Conservation (phyloP, 164 flowering plant species). For the Umbilicus rupestris region DNA sequence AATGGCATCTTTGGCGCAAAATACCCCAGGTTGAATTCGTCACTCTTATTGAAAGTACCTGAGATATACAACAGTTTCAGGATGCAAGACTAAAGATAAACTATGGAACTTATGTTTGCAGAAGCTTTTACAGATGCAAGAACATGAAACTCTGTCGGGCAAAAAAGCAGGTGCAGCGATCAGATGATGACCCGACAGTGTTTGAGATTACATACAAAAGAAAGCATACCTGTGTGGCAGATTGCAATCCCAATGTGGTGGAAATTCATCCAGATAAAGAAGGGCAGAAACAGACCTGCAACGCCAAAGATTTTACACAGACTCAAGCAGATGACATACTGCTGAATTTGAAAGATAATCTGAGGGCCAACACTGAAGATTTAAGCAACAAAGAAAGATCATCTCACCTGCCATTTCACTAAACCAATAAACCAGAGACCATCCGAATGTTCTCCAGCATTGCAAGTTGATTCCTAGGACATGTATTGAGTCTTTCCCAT, state of each 20-base stretch:
- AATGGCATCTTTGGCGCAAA: conserved; percentile 84
- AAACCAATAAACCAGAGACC: too few species aligned
- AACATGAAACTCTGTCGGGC: conserved; percentile 63
- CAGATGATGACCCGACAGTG: conserved; percentile 61
- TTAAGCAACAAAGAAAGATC: conserved; percentile 22
- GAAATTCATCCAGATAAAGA: conserved; percentile 32
- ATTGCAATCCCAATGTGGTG: conserved; percentile 16
- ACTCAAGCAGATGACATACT: conserved; percentile 16
- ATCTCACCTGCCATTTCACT: conserved; percentile 27
- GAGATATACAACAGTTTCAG: neutral
- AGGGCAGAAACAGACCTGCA: conserved; percentile 15
- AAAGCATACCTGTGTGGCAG: conserved; percentile 50
- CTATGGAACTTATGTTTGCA: conserved; percentile 26
- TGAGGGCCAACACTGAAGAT: conserved; percentile 30
- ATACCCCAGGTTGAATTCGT: conserved; percentile 55
- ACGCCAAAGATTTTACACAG: conserved; percentile 9
- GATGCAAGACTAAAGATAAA: neutral
- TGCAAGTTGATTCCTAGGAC: too few species aligned
- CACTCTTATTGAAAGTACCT: neutral
- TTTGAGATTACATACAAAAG: conserved; percentile 77
- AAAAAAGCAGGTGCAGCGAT: conserved; percentile 87
- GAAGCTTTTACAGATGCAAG: conserved; percentile 91
- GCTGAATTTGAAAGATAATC: conserved; percentile 17
- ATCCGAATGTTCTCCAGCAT: too few species aligned
- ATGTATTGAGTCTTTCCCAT: too few species aligned